Percentiles rank a stretch among this genome's conserved stretches.
Evolutionary conservation across 352 stramenopile species (phyloP).

Genomic region (Phytophthora parvispora): DNA sequence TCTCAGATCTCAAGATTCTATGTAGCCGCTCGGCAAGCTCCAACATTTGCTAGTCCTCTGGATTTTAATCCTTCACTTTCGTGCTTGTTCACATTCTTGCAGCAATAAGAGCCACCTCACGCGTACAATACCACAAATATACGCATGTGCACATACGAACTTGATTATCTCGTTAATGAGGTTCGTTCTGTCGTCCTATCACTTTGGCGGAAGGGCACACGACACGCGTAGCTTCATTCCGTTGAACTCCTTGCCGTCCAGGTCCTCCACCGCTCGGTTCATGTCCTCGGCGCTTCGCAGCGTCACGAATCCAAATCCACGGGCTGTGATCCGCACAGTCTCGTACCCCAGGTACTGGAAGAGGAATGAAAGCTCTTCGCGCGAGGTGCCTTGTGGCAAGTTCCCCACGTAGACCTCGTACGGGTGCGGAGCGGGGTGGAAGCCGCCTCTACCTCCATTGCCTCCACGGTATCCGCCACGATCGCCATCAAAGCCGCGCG

Average conservation of each 20-base stretch:
- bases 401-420: conserved; percentile 90
- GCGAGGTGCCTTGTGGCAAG: conserved; percentile 81
- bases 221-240: conserved; percentile 82
- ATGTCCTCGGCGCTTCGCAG: conserved; percentile 82
- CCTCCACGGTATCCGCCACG: conserved; percentile 49
- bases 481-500: conserved; percentile 46
- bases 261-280: conserved; percentile 82
- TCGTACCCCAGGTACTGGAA: conserved; percentile 88
- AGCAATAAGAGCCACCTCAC: no score
- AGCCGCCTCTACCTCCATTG: conserved; percentile 45
- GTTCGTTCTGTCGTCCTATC: neutral
- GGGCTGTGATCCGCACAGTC: conserved; percentile 86
- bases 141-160: neutral
- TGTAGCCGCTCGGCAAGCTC: no score
- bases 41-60: no score
- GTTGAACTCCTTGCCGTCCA: conserved; percentile 85
- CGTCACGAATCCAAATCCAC: conserved; percentile 87
- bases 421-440: conserved; percentile 66
- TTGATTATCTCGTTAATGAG: neutral
- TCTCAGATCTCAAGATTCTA: no score
- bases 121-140: neutral
- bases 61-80: no score
- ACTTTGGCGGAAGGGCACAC: conserved; percentile 66
- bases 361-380: conserved; percentile 82
- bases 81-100: no score